These are phyloP conservation scores for Cytospora paraplurivora DNA, from an alignment of 2,329 filamentous ascomycete genomes.

Conservation along the genomic window DNA sequence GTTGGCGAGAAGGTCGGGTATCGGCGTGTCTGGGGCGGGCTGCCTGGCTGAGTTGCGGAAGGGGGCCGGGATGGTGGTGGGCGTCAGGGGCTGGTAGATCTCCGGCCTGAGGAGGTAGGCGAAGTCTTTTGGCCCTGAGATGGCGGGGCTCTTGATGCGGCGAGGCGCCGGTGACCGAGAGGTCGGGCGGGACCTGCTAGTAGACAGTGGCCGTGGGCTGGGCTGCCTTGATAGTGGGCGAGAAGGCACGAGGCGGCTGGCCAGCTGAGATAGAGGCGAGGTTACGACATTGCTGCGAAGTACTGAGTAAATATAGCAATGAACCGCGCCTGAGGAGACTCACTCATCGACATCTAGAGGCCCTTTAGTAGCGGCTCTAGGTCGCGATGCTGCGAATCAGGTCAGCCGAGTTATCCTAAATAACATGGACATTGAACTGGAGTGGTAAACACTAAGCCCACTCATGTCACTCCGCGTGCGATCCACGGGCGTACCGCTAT, in stretches of 20 bases:
- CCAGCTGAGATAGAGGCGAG: constrained; percentile 32
- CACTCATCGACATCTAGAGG: constrained; percentile 78
- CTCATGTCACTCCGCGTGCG: neutral
- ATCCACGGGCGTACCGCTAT: no score
- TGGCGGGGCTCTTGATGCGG: constrained; percentile 31
- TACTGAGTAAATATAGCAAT: constrained; percentile 17
- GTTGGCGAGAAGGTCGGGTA: constrained; percentile 66
- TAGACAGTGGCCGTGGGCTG: constrained; percentile 32
- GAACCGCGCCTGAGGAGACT: constrained; percentile 37
- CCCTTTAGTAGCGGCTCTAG: constrained; percentile 73
- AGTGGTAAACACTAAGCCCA: neutral
- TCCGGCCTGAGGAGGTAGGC: constrained; percentile 77
- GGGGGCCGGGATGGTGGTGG: constrained; percentile 59
- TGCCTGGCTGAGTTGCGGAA: constrained; percentile 71
- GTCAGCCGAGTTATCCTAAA: constrained; percentile 27
- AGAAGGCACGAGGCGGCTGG: constrained; percentile 31
- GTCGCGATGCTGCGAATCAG: constrained; percentile 51
- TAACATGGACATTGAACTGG: neutral
- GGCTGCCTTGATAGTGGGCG: constrained; percentile 30
- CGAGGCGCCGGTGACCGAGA: constrained; percentile 39
- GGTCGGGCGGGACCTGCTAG: constrained; percentile 32
- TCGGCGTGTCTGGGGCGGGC: constrained; percentile 63
- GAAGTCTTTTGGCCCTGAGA: constrained; percentile 67
- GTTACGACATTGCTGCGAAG: constrained; percentile 33
- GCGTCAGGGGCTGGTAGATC: constrained; percentile 80